phyloP scores from a whole-genome alignment of 768 basidiomycete species.

The Naganishia kalamii region DNA sequence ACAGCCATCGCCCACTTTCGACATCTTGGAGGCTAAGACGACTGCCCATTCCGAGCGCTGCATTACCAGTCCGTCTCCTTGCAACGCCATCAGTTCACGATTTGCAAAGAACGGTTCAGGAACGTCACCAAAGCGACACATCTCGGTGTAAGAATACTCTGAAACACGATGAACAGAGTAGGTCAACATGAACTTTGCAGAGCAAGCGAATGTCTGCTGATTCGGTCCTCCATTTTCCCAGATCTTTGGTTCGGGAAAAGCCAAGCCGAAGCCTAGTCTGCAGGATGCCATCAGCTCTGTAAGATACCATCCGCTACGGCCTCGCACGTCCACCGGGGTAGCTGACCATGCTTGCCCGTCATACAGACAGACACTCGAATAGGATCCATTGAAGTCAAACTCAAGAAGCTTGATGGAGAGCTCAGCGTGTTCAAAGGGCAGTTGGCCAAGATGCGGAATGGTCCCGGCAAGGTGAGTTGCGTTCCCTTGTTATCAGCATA shows the following conservation, averaged over 20 bases:
- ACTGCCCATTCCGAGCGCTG: too few relatives aligned
- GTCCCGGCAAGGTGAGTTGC: conserved; percentile 78
- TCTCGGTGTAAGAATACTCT: too few relatives aligned
- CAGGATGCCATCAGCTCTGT: conserved; percentile 83
- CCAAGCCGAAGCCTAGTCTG: conserved; percentile 74
- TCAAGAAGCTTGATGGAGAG: conserved; percentile 93
- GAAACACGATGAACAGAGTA: conserved; percentile 41
- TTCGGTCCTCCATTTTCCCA: not conserved
- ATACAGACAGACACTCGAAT: conserved; percentile 76
- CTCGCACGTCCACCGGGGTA: too few relatives aligned
- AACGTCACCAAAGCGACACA: too few relatives aligned
- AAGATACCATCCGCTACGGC: conserved; percentile 14
- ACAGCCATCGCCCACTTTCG: too few relatives aligned
- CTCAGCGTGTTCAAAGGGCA: conserved; percentile 87
- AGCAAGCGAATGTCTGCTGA: not conserved
- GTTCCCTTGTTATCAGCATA: too few relatives aligned
- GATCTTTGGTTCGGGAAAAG: conserved; percentile 48
- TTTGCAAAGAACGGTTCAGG: too few relatives aligned
- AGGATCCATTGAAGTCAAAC: conserved; percentile 87
- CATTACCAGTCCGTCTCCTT: too few relatives aligned
- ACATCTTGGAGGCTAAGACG: too few relatives aligned
- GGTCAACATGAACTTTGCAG: not conserved
- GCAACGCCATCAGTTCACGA: too few relatives aligned
- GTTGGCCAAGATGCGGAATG: conserved; percentile 85
- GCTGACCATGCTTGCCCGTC: too few relatives aligned